Evolutionary conservation across 2,329 filamentous ascomycete genomes (phyloP).

Genomic region (Diaporthe ampelina): DNA sequence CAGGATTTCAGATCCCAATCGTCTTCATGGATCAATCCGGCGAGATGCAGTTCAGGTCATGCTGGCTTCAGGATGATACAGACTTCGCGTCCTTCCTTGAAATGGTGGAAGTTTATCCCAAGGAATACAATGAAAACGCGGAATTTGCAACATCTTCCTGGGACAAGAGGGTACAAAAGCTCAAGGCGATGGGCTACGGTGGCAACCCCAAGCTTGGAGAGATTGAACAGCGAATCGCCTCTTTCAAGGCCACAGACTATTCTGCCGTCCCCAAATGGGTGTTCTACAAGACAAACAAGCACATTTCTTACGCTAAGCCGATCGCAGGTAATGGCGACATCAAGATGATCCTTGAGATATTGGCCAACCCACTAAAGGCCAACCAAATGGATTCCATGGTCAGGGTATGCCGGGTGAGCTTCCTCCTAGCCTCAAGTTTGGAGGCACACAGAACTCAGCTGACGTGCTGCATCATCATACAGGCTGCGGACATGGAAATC

Average conservation of each 20-base stretch:
- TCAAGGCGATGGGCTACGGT: slow-evolving; percentile 9
- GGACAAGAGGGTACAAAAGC: neutral
- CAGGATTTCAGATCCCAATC: neutral
- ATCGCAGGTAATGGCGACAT: slow-evolving; percentile 1
- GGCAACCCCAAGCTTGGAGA: neutral
- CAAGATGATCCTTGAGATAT: neutral
- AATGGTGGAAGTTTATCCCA: neutral
- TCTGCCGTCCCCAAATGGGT: slow-evolving; percentile 11
- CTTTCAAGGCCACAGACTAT: slow-evolving; percentile 1
- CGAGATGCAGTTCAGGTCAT: neutral
- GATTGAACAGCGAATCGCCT: neutral
- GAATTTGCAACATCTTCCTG: neutral
- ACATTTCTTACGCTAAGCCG: neutral
- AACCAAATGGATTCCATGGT: neutral
- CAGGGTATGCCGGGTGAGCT: slow-evolving; percentile 23
- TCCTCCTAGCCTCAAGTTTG: neutral
- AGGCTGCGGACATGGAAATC: slow-evolving; percentile 12
- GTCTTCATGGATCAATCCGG: slow-evolving; percentile 17
- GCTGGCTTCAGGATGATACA: neutral
- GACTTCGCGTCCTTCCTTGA: slow-evolving; percentile 15
- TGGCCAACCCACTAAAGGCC: neutral
- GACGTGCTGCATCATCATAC: neutral
- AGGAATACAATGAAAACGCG: neutral
- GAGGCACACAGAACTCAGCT: neutral
- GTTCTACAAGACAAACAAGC: slow-evolving; percentile 13